Evolutionary conservation across 768 basidiomycete species (phyloP).

Genomic region (Suillus occidentalis): DNA sequence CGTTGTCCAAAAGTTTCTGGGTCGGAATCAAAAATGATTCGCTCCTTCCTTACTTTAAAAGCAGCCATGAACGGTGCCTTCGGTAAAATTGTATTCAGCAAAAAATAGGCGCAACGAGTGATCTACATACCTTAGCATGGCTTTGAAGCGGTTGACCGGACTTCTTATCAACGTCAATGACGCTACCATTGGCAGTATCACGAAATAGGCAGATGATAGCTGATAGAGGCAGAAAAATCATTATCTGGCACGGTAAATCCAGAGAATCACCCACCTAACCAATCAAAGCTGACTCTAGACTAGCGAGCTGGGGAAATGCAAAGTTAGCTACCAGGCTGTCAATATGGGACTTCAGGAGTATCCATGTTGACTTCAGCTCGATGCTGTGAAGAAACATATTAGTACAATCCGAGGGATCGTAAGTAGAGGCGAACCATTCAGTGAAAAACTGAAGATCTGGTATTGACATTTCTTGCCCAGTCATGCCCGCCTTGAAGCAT

Average conservation of each 20-base stretch:
- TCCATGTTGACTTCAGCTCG: slow-evolving; percentile 61
- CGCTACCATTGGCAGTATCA: slow-evolving; percentile 44
- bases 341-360: slow-evolving; percentile 81
- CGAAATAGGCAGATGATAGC: no score
- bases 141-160: slow-evolving; percentile 95
- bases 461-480: no score
- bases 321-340: slow-evolving; percentile 75
- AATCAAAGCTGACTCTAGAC: no score
- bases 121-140: slow-evolving; percentile 80
- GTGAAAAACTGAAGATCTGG: no score
- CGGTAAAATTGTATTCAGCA: slow-evolving; percentile 7
- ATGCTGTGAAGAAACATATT: no score
- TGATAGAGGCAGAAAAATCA: no score
- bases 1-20: slow-evolving; percentile 71
- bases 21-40: slow-evolving; percentile 62
- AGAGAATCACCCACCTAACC: no score
- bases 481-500: no score
- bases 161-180: slow-evolving; percentile 96
- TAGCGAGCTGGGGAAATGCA: slow-evolving; percentile 80
- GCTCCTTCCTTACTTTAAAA: slow-evolving; percentile 94
- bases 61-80: slow-evolving; percentile 99
- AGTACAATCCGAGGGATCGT: no score
- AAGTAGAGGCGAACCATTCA: no score
- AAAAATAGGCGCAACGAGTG: not conserved
- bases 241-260: no score